A percentile compares a stretch with the other conserved stretches of the same genome.
Evolutionary conservation across 345 rosid genomes (phyloP).

Genomic region (Arabis alpina): DNA sequence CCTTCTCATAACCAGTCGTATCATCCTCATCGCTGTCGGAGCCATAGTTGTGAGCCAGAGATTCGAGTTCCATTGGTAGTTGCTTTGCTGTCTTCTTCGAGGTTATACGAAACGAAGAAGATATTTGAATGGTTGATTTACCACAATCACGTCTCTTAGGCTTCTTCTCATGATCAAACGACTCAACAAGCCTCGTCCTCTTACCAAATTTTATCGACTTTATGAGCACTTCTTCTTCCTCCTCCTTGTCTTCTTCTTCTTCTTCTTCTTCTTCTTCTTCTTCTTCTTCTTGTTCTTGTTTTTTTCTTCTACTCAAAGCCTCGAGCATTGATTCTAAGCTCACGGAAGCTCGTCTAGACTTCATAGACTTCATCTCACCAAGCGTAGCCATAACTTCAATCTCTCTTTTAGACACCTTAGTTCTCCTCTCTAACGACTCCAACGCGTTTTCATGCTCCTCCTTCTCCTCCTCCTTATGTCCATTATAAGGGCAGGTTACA

Average conservation of each 20-base stretch:
- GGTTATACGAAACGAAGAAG: constrained; percentile 45
- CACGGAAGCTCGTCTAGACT: constrained; percentile 75
- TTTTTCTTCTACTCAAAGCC: constrained; percentile 64
- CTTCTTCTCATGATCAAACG: too few relatives aligned
- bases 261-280: too few relatives aligned
- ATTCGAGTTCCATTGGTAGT: constrained; percentile 45
- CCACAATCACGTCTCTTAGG: too few relatives aligned
- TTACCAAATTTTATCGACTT: too few relatives aligned
- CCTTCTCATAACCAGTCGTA: too few relatives aligned
- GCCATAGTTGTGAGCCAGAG: constrained; percentile 56
- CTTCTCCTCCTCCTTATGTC: too few relatives aligned
- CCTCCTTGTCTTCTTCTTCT: too few relatives aligned
- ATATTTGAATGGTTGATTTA: constrained; percentile 25
- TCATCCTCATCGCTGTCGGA: constrained; percentile 49
- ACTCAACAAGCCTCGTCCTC: too few relatives aligned
- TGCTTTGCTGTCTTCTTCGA: constrained; percentile 45
- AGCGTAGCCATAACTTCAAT: constrained; percentile 81
- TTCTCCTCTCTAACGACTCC: constrained; percentile 78
- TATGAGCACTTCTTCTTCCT: constrained; percentile 61
- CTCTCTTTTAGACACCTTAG: constrained; percentile 71
- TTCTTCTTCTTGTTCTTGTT: constrained; percentile 41
- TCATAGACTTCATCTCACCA: constrained; percentile 80
- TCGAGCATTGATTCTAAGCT: constrained; percentile 83
- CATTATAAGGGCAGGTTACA: too few relatives aligned
- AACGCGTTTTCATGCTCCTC: too few relatives aligned